Conservation (phyloP, 176 grass and related monocot genomes). For the Zea mays region DNA sequence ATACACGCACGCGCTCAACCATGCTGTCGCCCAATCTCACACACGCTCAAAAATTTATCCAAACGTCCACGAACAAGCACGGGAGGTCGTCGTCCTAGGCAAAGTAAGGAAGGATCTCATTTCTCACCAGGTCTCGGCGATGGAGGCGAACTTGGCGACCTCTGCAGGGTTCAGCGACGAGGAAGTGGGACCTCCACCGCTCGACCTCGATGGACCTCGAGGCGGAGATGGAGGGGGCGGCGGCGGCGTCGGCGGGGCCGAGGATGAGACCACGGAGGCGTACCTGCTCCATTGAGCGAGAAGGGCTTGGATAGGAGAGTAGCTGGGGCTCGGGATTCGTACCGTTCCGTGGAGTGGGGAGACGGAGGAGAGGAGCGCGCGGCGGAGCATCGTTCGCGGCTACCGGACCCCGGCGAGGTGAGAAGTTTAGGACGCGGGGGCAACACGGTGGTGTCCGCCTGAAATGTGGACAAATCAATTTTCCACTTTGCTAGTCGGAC, state of each 20-base stretch:
- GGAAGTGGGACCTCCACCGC: constrained; percentile 1
- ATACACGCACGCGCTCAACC: neutral
- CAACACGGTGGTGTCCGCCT: constrained; percentile 1
- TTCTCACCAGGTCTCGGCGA: constrained; percentile 82
- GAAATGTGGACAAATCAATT: constrained; percentile 9
- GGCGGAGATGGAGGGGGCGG: constrained; percentile 29
- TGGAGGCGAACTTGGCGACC: constrained; percentile 77
- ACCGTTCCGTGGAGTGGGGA: neutral
- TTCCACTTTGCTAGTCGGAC: neutral
- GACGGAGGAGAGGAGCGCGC: constrained; percentile 26
- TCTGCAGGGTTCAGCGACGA: constrained; percentile 71
- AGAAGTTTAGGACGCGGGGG: neutral
- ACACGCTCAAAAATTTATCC: neutral
- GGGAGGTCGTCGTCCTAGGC: neutral
- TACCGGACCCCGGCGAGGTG: constrained; percentile 8
- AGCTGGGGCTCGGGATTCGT: neutral
- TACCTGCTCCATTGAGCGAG: constrained; percentile 23
- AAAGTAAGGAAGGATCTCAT: constrained; percentile 22
- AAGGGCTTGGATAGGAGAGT: neutral
- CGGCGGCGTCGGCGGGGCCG: neutral
- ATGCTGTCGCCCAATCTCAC: neutral
- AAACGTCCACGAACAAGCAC: neutral
- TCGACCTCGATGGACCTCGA: constrained; percentile 7
- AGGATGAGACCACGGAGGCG: constrained; percentile 17
- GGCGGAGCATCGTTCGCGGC: constrained; percentile 36